These are phyloP conservation scores for Aquilaria malaccensis DNA, from an alignment of 345 rosid genomes.

Conservation along the genomic window DNA sequence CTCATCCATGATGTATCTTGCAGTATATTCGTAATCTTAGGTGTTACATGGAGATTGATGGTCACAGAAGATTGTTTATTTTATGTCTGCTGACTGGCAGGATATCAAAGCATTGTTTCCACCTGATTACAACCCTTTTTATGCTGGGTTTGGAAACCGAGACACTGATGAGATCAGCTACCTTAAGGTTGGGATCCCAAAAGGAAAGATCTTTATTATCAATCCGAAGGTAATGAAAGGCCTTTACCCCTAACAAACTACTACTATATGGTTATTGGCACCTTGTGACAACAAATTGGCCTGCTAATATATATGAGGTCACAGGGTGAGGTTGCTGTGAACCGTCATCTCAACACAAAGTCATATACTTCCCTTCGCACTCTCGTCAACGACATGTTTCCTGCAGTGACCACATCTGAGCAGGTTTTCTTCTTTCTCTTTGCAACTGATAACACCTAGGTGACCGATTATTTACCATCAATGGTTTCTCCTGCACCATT, in stretches of 20 bases:
- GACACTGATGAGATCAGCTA: constrained; percentile 97
- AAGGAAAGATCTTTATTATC: constrained; percentile 85
- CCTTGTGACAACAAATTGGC: not conserved
- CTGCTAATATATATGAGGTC: constrained; percentile 19
- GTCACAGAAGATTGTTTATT: not conserved
- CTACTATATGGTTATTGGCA: not conserved
- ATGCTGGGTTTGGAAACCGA: constrained; percentile 99
- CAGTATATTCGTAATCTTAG: too few species aligned
- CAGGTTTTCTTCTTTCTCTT: constrained; percentile 37
- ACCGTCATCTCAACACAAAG: constrained; percentile 70
- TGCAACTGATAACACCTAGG: not conserved
- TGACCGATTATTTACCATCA: not conserved
- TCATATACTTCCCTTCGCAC: constrained; percentile 74
- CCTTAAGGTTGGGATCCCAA: constrained; percentile 94
- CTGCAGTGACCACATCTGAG: constrained; percentile 49
- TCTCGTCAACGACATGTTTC: constrained; percentile 92
- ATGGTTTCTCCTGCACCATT: not conserved
- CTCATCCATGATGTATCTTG: too few species aligned
- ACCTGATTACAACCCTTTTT: constrained; percentile 82
- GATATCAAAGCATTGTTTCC: constrained; percentile 87
- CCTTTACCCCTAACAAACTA: constrained; percentile 3
- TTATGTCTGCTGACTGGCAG: constrained; percentile 29
- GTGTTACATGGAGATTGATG: too few species aligned
- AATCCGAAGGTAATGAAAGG: constrained; percentile 74
- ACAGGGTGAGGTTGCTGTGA: constrained; percentile 93